phyloP scores from a whole-genome alignment of 306 rosid species.

The Purshia tridentata region DNA sequence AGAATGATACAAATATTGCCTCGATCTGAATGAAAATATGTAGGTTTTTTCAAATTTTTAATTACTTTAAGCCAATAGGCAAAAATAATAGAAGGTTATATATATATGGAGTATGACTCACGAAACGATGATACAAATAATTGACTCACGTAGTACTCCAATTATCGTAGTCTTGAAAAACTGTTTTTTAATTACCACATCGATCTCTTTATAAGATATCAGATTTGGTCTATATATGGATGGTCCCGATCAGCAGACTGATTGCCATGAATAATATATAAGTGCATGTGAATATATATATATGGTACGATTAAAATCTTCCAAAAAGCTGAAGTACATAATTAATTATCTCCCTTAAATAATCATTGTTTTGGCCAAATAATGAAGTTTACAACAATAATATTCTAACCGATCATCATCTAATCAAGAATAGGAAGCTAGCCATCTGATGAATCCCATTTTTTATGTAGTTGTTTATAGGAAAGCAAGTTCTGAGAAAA shows the following conservation, averaged over 20 bases:
- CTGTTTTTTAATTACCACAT: conserved; percentile 3
- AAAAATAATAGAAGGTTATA: no score
- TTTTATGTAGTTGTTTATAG: background rate
- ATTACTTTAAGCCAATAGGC: no score
- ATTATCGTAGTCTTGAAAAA: background rate
- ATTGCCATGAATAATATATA: background rate
- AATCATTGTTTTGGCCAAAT: background rate
- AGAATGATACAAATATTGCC: no score
- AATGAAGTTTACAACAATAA: conserved; percentile 11
- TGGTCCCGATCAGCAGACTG: conserved; percentile 7
- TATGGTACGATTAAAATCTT: background rate
- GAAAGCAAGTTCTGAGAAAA: no score
- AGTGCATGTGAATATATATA: background rate
- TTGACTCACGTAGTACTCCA: background rate
- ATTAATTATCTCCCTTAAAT: no score
- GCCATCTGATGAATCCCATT: background rate
- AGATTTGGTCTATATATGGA: conserved; percentile 9
- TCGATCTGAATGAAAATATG: no score
- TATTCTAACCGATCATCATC: background rate
- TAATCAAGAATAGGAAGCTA: no score
- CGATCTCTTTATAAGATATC: background rate
- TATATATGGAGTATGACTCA: background rate
- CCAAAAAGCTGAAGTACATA: background rate
- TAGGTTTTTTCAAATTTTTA: no score
- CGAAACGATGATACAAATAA: background rate